These are phyloP conservation scores for Phytophthora pluvialis DNA, from an alignment of 352 stramenopile species.

Conservation along the genomic window DNA sequence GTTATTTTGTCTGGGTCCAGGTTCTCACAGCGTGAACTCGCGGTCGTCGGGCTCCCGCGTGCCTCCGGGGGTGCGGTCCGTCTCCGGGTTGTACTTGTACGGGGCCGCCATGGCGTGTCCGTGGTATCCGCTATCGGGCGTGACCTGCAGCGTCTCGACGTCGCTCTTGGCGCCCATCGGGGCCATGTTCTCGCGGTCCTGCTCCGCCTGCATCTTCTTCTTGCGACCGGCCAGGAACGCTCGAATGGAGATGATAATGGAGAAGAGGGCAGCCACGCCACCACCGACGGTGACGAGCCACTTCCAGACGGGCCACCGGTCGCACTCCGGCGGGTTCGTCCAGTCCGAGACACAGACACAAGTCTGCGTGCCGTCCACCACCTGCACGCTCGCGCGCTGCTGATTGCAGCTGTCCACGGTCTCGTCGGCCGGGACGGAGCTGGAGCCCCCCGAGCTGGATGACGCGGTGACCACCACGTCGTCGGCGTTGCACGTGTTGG, in stretches of 20 bases:
- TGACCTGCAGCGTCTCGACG: constrained; percentile 46
- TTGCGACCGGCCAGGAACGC: constrained; percentile 52
- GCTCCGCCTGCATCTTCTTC: constrained; percentile 33
- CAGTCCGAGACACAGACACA: constrained; percentile 75
- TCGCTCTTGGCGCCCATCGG: constrained; percentile 32
- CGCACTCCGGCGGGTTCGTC: constrained; percentile 60
- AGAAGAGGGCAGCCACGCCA: constrained; percentile 64
- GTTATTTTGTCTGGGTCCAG: constrained; percentile 27
- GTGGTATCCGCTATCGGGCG: constrained; percentile 35
- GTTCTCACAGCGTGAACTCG: constrained; percentile 43
- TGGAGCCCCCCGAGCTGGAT: constrained; percentile 11
- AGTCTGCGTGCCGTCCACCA: constrained; percentile 40
- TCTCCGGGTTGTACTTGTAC: constrained; percentile 42
- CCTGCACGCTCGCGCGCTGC: constrained; percentile 53
- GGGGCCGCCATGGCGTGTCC: constrained; percentile 18
- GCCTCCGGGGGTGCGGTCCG: constrained; percentile 18
- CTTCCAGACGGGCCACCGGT: constrained; percentile 60
- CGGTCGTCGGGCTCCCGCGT: constrained; percentile 39
- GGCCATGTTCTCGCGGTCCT: constrained; percentile 20
- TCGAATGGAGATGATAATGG: constrained; percentile 59
- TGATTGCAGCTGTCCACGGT: constrained; percentile 56
- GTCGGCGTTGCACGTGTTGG: constrained; percentile 30
- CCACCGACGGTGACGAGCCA: constrained; percentile 62
- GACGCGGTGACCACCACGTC: constrained; percentile 10
- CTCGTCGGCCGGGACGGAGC: constrained; percentile 21